These are phyloP conservation scores for Coemansia sp. DNA, from an alignment of 192 early-diverging fungal genomes.

Conservation along the genomic window DNA sequence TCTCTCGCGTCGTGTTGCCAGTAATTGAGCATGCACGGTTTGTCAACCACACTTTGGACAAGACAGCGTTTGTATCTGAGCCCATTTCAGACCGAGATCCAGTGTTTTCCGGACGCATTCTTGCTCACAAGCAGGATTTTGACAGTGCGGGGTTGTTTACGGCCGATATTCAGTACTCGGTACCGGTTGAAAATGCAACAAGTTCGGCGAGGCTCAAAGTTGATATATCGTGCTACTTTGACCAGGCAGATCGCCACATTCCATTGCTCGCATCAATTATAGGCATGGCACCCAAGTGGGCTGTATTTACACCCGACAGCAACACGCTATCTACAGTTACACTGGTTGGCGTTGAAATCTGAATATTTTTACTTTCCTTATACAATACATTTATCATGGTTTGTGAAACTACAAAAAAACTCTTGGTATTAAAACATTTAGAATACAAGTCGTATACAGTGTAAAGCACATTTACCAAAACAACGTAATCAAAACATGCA, in stretches of 20 bases:
- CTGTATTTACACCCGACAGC: slow-evolving; percentile 33
- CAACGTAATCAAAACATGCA: too few species aligned
- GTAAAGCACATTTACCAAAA: too few species aligned
- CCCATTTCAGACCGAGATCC: slow-evolving; percentile 24
- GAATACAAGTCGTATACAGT: too few species aligned
- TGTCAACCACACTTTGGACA: slow-evolving; percentile 9
- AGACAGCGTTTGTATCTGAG: slow-evolving; percentile 19
- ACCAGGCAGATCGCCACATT: slow-evolving; percentile 33
- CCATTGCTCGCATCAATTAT: slow-evolving; percentile 39
- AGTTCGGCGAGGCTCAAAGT: slow-evolving; percentile 13
- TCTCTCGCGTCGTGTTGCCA: slow-evolving; percentile 27
- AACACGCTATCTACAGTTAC: slow-evolving; percentile 48
- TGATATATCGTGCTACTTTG: slow-evolving; percentile 52
- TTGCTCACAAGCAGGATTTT: slow-evolving; percentile 38
- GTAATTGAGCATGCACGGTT: slow-evolving; percentile 46
- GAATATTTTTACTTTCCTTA: not conserved
- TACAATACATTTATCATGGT: not conserved
- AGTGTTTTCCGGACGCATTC: slow-evolving; percentile 38
- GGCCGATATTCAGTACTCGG: slow-evolving; percentile 35
- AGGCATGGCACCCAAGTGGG: slow-evolving; percentile 27
- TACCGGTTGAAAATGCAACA: slow-evolving; percentile 19
- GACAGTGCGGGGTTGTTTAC: slow-evolving; percentile 23
- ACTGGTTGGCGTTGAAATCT: slow-evolving; percentile 25
- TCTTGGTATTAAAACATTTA: too few species aligned
- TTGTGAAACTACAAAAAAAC: too few species aligned